Evolutionary conservation across 345 rosid species (phyloP).

Genomic region (Kernera saxatilis): DNA sequence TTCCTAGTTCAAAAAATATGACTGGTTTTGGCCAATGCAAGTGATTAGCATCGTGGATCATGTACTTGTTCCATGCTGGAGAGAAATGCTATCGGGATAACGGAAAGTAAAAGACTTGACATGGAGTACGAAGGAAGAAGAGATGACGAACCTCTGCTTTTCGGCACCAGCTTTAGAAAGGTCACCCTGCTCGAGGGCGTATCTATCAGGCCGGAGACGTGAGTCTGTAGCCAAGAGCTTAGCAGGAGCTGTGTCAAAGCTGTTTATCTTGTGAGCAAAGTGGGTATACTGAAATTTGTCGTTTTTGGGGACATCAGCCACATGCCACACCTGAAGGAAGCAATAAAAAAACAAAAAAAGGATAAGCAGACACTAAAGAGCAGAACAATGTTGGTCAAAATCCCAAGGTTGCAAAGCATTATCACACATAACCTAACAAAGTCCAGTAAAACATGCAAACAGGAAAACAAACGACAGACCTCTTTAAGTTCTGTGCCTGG

Average conservation of each 20-base stretch:
- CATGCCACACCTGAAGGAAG: constrained; percentile 62
- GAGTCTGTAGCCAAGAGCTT: constrained; percentile 78
- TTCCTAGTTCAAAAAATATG: background rate
- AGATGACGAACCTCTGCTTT: constrained; percentile 55
- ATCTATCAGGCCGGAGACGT: constrained; percentile 77
- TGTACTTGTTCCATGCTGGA: background rate
- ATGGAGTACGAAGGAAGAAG: background rate
- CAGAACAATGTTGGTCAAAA: background rate
- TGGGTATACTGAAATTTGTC: constrained; percentile 69
- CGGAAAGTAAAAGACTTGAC: background rate
- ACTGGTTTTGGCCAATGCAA: background rate
- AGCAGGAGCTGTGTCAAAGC: constrained; percentile 72
- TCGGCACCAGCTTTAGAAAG: constrained; percentile 60
- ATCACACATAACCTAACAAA: background rate
- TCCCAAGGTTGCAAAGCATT: background rate
- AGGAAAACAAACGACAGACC: constrained; percentile 28
- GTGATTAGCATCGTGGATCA: background rate
- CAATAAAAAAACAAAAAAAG: background rate
- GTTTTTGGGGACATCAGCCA: constrained; percentile 66
- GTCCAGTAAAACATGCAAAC: background rate
- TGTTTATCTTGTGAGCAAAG: constrained; percentile 80
- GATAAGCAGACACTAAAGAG: background rate
- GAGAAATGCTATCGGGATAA: background rate
- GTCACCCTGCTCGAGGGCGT: constrained; percentile 73
- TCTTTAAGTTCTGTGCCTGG: constrained; percentile 70